These are phyloP conservation scores for Moricandia moricandioides DNA, from an alignment of 345 rosid genomes.

Conservation along the genomic window DNA sequence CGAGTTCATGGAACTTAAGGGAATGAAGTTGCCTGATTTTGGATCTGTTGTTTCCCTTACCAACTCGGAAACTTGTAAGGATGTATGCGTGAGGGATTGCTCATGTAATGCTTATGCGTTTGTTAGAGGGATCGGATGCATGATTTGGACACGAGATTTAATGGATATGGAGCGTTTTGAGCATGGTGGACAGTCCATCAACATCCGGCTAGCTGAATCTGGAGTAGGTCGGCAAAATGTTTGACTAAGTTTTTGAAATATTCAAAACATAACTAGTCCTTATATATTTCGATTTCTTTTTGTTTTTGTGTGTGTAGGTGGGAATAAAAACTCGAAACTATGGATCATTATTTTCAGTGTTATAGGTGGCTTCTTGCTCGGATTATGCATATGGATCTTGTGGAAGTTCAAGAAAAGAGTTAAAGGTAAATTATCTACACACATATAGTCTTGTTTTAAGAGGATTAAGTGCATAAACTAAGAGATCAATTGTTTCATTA, in stretches of 20 bases:
- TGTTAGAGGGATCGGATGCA: slow-evolving; percentile 39
- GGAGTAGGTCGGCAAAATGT: slow-evolving; percentile 42
- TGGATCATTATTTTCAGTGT: slow-evolving; percentile 33
- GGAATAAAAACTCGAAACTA: slow-evolving; percentile 8
- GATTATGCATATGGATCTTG: slow-evolving; percentile 33
- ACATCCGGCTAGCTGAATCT: slow-evolving; percentile 42
- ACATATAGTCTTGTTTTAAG: background rate
- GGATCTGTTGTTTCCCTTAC: slow-evolving; percentile 42
- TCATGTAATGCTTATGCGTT: slow-evolving; percentile 56
- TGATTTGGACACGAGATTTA: slow-evolving; percentile 51
- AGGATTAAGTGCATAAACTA: background rate
- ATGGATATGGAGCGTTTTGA: slow-evolving; percentile 40
- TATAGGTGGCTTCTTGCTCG: slow-evolving; percentile 33
- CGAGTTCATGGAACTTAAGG: slow-evolving; percentile 46
- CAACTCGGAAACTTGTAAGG: slow-evolving; percentile 46
- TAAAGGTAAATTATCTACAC: slow-evolving; percentile 41
- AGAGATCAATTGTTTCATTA: background rate
- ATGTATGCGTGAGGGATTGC: slow-evolving; percentile 46
- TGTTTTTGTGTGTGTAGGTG: slow-evolving; percentile 33
- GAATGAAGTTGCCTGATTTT: slow-evolving; percentile 52
- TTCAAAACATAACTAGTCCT: background rate
- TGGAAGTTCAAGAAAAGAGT: slow-evolving; percentile 47
- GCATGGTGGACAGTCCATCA: slow-evolving; percentile 29
- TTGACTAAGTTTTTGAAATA: background rate
- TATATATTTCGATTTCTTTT: background rate